Evolutionary conservation across 2,329 filamentous ascomycete species (phyloP).

Genomic region (Fulvia fulva): DNA sequence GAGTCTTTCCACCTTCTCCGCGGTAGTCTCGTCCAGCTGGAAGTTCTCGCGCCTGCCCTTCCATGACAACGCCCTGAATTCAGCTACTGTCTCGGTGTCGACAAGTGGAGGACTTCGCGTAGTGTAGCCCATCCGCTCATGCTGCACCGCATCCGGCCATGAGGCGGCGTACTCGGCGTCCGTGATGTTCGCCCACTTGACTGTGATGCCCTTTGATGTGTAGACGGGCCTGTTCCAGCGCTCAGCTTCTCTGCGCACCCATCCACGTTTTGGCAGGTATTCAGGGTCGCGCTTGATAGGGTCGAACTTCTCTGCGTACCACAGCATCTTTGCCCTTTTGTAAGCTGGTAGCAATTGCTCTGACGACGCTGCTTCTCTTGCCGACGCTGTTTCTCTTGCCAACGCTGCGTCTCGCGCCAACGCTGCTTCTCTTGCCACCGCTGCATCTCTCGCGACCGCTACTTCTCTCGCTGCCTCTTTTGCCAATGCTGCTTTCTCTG

Average conservation of each 20-base stretch:
- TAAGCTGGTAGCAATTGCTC: not conserved
- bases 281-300: not conserved
- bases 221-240: constrained; percentile 19
- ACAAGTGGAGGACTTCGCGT: not conserved
- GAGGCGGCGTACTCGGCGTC: constrained; percentile 36
- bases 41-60: not conserved
- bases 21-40: not conserved
- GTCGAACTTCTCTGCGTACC: constrained; percentile 19
- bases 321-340: constrained; percentile 16
- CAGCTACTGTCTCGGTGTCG: not conserved
- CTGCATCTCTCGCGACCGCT: not conserved
- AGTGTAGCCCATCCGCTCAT: constrained; percentile 27
- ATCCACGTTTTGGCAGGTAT: not conserved
- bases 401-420: too few relatives aligned
- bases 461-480: not conserved
- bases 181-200: constrained; percentile 36
- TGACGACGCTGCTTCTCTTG: not conserved
- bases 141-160: constrained; percentile 33
- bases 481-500: too few relatives aligned
- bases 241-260: not conserved
- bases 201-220: constrained; percentile 27
- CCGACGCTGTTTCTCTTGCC: not conserved
- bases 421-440: too few relatives aligned
- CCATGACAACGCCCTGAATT: constrained; percentile 1
- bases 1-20: not conserved